Percentiles rank a stretch among this genome's conserved stretches.
phyloP scores from a whole-genome alignment of 129 eudicot species.

The Pulicaria dysenterica region DNA sequence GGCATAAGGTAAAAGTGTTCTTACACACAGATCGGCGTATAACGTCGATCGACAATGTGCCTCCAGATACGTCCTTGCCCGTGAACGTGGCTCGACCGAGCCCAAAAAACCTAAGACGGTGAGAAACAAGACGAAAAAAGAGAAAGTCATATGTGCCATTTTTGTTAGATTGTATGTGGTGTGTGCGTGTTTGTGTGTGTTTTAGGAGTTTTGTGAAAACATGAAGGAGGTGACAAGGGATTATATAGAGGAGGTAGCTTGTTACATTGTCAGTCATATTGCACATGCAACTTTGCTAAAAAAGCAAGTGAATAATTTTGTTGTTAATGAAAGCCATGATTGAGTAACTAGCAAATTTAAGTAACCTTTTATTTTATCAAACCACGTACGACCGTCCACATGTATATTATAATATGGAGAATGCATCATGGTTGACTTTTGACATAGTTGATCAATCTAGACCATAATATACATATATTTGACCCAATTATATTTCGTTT shows the following conservation, averaged over 20 bases:
- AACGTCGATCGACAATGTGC: slow-evolving; percentile 45
- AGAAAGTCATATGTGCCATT: slow-evolving; percentile 38
- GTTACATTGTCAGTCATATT: slow-evolving; percentile 24
- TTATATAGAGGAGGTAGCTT: slow-evolving; percentile 30
- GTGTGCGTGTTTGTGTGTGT: neutral
- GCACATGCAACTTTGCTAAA: slow-evolving; percentile 43
- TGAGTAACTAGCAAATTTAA: slow-evolving; percentile 26
- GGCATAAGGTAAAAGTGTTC: slow-evolving; percentile 36
- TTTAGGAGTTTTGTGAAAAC: slow-evolving; percentile 19
- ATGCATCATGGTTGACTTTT: slow-evolving; percentile 25
- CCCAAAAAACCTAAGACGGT: slow-evolving; percentile 43
- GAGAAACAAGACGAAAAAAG: slow-evolving; percentile 33
- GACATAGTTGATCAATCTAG: slow-evolving; percentile 7
- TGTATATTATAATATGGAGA: neutral
- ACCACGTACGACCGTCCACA: slow-evolving; percentile 29
- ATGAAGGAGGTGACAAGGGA: slow-evolving; percentile 21
- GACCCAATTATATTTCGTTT: neutral
- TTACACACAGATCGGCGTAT: slow-evolving; percentile 47
- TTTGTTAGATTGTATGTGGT: neutral
- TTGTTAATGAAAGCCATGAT: slow-evolving; percentile 6
- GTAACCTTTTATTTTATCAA: slow-evolving; percentile 30
- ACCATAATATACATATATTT: slow-evolving; percentile 1
- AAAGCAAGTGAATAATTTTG: slow-evolving; percentile 23
- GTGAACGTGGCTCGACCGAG: slow-evolving; percentile 42
- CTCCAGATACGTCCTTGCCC: slow-evolving; percentile 53